Base-by-base conservation (phyloP, 768 basidiomycete species). In the Tylopilus sp. region DNA sequence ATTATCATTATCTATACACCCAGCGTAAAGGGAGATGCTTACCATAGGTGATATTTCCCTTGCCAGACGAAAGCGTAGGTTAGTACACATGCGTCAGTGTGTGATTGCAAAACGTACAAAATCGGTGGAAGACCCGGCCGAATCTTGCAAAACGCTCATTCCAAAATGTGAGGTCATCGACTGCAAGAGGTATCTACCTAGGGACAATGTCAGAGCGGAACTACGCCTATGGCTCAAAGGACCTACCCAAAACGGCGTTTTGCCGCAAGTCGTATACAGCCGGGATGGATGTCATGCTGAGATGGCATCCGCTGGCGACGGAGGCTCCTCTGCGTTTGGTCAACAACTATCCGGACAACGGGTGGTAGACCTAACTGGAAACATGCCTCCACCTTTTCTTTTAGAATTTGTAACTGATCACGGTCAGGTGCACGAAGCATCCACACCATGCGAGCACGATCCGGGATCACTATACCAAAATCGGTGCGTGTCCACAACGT, bases 41-140 rank as follows among this genome's bases (percentile, higher is more conserved):
- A 70, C 88, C 79, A 57, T 85, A 82, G 36, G 84, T 79, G 44
- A 91, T 79, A 56, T 90, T 88, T 1, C 88, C 88, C 88, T 90
- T 62, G 44, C 26, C 26, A 48, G 50, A 50, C 31, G 6, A 31
- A 9, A 50, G 38, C 28, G 50, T 51, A 38, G 26, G 47, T 57
- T 39, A 56, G 45, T 45, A 30, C 23, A 17, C 7, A 7, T 15
- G 17, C 21, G 23, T 30, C 40, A 38, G 40, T 30, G 48, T 41
- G n/a, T 22, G 30, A 11, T 13, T 31, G 12, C 31, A 50, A 49
- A 3, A 73, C 86, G 72, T 54, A 89, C 88, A 64, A 90, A 89
- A 67, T 91, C 88, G 10, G 88, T 88, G 5, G 86, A 89, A 4
- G 85, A 86, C 17, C 69, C 69, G 9, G 79, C 71, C 4, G 74